Base-by-base conservation (phyloP, 1,139 yeast species). In the Geotrichum candidum region DNA sequence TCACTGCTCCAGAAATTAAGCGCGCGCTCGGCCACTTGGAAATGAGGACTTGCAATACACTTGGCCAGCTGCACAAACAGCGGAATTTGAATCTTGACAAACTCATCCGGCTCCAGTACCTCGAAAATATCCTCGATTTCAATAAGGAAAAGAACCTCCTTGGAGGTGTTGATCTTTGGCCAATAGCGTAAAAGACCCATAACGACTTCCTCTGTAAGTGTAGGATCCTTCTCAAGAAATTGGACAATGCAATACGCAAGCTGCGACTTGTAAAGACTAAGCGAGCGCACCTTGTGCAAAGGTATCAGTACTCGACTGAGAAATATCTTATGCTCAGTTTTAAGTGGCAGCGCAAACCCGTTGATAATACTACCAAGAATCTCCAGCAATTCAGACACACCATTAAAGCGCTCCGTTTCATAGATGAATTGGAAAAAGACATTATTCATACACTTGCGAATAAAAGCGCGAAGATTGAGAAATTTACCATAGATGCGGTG, bases 181-280 rank as follows among this genome's bases (percentile, higher is more conserved):
- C 99, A 94, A 76, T 86, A 95, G 71, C 96, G 83, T 69, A 94
- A 78, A 62, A 94, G 78, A 1, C 97, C 97, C 90, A 90, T 87
- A 45, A 94, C 84, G 33, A 94, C 98, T 73, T 92, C 98, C 74
- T 94, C 98, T 1, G 98, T 94, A 69, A 94, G 80, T 11, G 84
- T 69, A 1, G 97, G 96, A 73, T 94, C 99, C 74, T 94, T 94
- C 70, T 94, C 99, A 70, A 94, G 79, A 74, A 94, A 94, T 76
- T 94, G 99, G n/a, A 95, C 96, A 61, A 95, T 89, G 77, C 99
- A 94, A 76, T 94, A 94, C 11, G 99, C 97, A 68, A 94, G 81
- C 75, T 95, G 99, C 52, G 99, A 97, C 73, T 94, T 99, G 74
- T 94, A 94, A 66, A 92, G 79, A 15, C 96, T 87, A 64, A 94